Percentiles rank a stretch among this genome's conserved stretches.
phyloP scores from a whole-genome alignment of 805 yeast genomes.

The Lipomyces oligophaga region DNA sequence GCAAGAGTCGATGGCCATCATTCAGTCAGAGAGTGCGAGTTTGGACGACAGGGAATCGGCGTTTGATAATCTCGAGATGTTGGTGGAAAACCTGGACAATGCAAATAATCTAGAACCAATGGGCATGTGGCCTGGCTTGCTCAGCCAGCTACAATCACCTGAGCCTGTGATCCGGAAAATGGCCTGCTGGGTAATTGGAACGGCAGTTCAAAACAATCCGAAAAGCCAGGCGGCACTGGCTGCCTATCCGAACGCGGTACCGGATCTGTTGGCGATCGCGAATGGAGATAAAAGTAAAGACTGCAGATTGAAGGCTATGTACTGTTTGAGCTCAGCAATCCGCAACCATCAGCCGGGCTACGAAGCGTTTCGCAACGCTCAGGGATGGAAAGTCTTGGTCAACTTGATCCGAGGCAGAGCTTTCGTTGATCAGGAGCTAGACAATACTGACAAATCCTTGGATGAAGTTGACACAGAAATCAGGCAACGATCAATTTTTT shows the following conservation, averaged over 20 bases:
- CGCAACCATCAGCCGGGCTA: constrained; percentile 64
- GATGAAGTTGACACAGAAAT: constrained; percentile 5
- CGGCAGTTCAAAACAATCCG: constrained; percentile 89
- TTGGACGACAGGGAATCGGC: constrained; percentile 68
- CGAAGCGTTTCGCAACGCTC: constrained; percentile 48
- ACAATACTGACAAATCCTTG: constrained; percentile 10
- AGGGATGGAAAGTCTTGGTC: constrained; percentile 55
- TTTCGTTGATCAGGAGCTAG: constrained; percentile 10
- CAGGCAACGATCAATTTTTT: constrained; percentile 21
- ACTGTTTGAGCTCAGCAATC: constrained; percentile 69
- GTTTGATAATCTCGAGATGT: constrained; percentile 87
- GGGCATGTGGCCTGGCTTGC: constrained; percentile 71
- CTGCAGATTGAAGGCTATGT: constrained; percentile 61
- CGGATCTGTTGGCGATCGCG: constrained; percentile 34
- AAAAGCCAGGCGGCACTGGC: constrained; percentile 52
- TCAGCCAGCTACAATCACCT: constrained; percentile 49
- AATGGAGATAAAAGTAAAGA: constrained; percentile 31
- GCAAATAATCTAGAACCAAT: constrained; percentile 87
- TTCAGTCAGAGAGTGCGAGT: constrained; percentile 54
- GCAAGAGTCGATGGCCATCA: constrained; percentile 68
- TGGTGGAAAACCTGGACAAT: constrained; percentile 88
- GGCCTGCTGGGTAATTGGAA: constrained; percentile 75
- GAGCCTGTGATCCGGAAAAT: constrained; percentile 48
- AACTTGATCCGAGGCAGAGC: constrained; percentile 14
- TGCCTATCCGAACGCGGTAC: constrained; percentile 34